Evolutionary conservation across 2,329 filamentous ascomycete genomes (phyloP).

Genomic region (Claviceps africana): DNA sequence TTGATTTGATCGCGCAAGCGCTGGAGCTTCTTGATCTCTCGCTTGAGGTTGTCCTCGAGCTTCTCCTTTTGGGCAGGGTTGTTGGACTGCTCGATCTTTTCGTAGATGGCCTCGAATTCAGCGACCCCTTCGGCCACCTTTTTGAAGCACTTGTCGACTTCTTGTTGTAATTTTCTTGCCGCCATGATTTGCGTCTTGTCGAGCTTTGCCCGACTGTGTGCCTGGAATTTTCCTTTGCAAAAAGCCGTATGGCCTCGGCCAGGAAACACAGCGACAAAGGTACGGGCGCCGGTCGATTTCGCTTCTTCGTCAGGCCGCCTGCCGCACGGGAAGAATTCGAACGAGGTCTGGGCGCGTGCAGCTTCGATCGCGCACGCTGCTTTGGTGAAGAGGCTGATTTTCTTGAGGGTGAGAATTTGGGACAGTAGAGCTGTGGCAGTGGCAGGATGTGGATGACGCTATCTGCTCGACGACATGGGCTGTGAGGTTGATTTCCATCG

Average conservation of each 20-base stretch:
- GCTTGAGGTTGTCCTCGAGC: constrained; percentile 92
- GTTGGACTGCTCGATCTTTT: constrained; percentile 87
- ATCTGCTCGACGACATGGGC: neutral
- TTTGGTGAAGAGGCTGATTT: neutral
- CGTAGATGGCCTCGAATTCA: constrained; percentile 89
- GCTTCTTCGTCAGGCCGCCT: neutral
- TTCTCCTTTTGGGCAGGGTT: constrained; percentile 97
- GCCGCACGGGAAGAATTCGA: neutral
- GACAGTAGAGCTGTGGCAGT: neutral
- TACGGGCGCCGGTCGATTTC: neutral
- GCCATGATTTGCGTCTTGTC: constrained; percentile 51
- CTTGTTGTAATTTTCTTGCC: constrained; percentile 88
- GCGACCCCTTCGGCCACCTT: constrained; percentile 87
- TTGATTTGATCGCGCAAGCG: constrained; percentile 97
- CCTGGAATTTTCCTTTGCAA: neutral
- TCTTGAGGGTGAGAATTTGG: neutral
- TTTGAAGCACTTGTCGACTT: constrained; percentile 99
- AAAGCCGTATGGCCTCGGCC: neutral
- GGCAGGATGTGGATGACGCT: constrained; percentile 2
- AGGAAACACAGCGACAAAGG: neutral
- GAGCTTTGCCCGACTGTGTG: neutral
- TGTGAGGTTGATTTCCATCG: constrained; percentile 3
- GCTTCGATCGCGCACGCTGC: neutral
- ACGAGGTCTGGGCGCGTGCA: neutral
- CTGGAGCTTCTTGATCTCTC: constrained; percentile 99